Evolutionary conservation across 2,329 filamentous ascomycete species (phyloP), one percentile per base, ranked within the genome.

Genomic region (Bipolaris bicolor): DNA sequence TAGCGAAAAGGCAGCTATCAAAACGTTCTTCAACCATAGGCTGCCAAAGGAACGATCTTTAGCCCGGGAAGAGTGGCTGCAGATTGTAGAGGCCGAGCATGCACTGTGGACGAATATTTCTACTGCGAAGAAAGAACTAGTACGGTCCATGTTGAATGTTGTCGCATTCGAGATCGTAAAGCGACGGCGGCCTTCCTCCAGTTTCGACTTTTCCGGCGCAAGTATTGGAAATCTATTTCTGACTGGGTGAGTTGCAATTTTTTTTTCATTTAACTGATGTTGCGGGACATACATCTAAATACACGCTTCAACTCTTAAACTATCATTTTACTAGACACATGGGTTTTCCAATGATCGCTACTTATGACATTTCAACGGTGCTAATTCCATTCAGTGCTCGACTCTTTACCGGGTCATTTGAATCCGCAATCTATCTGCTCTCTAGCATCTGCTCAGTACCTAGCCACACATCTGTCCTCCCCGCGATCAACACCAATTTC

Each of bases 401-500:
- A 1, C 84, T 98, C 10, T 97, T 97, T 78, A 92, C 91, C 1
- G 94, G 94, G 31, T 94, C 90, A 57, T 94, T 98, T 64, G 95
- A 98, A 75, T 90, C 90, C 6, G 91, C 92, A 40, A 95, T 98
- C 61, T 97, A 97, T 72, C 85, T 98, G 2, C 84, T 98, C 4
- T 90, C 90, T 49, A 90, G 89, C 66, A 91, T 97, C 62, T 96
- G 93, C 70, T 87, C 86, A n/a, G 90, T 98, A 0, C 90, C 92
- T 0, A 83, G 86, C 10, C 83, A 87, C 49, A 87, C 95, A 5
- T 84, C 87, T 0, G 92, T 97, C 0, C 86, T 98, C 15, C 95
- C 94, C 0, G 92, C 91, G 3, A 91, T 98, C 66, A 96, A 97
- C 80, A 92, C 90, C 61, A 98, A 97, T 75, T 97, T 97, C 79